Evolutionary conservation across 495 filamentous ascomycete species (phyloP).

Genomic region (Zalerion maritima): DNA sequence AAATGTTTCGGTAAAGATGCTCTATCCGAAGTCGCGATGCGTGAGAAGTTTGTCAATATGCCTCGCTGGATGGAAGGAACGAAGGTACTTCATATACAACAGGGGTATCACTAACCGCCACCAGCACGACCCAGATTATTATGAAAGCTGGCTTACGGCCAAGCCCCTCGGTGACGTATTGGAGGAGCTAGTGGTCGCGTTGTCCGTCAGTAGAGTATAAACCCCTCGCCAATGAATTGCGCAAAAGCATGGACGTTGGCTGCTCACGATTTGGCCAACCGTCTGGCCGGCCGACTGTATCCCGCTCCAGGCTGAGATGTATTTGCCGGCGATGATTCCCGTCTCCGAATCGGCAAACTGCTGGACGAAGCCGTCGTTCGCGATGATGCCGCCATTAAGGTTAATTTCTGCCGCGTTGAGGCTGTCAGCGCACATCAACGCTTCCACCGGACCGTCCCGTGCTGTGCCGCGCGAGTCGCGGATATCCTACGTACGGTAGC

Average conservation of each 20-base stretch:
- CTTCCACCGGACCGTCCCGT: not conserved
- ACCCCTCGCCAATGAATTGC: too few relatives aligned
- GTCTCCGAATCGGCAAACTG: slow-evolving; percentile 19
- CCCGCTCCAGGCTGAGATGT: slow-evolving; percentile 26
- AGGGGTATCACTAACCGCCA: too few relatives aligned
- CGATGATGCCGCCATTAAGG: slow-evolving; percentile 25
- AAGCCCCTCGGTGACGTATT: slow-evolving; percentile 10
- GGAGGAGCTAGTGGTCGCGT: too few relatives aligned
- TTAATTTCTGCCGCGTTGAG: slow-evolving; percentile 24
- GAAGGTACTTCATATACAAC: too few relatives aligned
- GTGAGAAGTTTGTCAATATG: too few relatives aligned
- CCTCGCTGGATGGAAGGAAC: too few relatives aligned
- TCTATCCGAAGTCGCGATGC: too few relatives aligned
- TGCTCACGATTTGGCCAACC: too few relatives aligned
- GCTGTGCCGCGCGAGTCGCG: not conserved
- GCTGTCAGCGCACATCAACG: too few relatives aligned
- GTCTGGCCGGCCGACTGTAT: slow-evolving; percentile 27
- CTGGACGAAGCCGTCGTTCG: slow-evolving; percentile 26
- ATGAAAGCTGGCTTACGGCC: slow-evolving; percentile 20
- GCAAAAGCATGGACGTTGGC: too few relatives aligned
- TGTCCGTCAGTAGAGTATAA: too few relatives aligned
- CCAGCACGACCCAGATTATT: slow-evolving; percentile 18
- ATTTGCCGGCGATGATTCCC: slow-evolving; percentile 19
- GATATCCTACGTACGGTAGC: slow-evolving; percentile 19
- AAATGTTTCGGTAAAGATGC: slow-evolving; percentile 24